A percentile compares a stretch with the other conserved stretches of the same genome.
phyloP scores from a whole-genome alignment of 345 rosid genomes.

The Reutealis trisperma region DNA sequence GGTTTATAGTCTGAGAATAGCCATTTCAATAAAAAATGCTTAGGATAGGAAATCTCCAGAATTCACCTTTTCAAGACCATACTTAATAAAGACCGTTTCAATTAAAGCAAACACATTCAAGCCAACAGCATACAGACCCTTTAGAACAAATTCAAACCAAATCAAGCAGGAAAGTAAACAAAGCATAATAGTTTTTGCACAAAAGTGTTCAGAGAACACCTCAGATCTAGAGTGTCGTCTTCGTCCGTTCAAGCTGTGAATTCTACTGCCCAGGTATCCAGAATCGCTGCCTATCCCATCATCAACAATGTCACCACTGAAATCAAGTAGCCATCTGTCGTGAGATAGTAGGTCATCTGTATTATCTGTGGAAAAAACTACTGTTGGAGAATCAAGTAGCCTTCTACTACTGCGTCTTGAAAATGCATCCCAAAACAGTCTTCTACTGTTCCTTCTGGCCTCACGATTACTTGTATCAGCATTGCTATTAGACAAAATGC shows the following conservation, averaged over 20 bases:
- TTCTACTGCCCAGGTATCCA: conserved; percentile 48
- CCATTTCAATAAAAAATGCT: neutral
- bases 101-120: neutral
- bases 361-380: conserved; percentile 47
- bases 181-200: neutral
- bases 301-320: conserved; percentile 42
- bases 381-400: conserved; percentile 41
- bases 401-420: conserved; percentile 53
- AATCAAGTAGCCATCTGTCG: conserved; percentile 61
- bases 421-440: conserved; percentile 63
- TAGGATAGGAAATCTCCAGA: neutral
- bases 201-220: conserved; percentile 37
- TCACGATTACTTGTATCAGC: conserved; percentile 44
- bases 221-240: conserved; percentile 59
- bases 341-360: conserved; percentile 40
- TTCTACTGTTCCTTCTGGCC: conserved; percentile 49
- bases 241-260: conserved; percentile 48
- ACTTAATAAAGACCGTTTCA: neutral
- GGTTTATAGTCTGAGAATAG: neutral
- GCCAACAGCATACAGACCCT: neutral
- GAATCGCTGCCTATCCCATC: conserved; percentile 46
- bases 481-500: conserved; percentile 38
- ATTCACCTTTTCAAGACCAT: neutral
- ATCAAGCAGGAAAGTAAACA: neutral
- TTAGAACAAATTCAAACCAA: neutral